Percentiles rank a stretch among this genome's conserved stretches.
phyloP scores from a whole-genome alignment of 208 protist species.

The Leishmania braziliensis region DNA sequence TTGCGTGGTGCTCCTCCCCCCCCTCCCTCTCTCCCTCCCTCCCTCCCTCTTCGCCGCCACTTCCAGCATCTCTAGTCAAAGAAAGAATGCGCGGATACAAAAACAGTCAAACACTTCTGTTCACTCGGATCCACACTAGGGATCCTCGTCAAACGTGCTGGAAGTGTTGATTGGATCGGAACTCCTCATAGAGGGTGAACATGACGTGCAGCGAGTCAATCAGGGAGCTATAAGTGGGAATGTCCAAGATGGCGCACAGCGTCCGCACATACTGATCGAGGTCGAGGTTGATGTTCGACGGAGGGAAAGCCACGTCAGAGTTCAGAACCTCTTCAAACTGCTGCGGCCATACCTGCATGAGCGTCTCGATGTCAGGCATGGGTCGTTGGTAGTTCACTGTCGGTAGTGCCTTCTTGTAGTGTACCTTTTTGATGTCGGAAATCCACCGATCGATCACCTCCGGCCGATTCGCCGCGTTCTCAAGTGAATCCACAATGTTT shows the following conservation, averaged over 20 bases:
- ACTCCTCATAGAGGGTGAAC: slow-evolving; percentile 97
- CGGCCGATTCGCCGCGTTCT: slow-evolving; percentile 94
- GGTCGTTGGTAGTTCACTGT: slow-evolving; percentile 95
- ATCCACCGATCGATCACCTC: slow-evolving; percentile 97
- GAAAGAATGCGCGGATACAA: too few relatives aligned
- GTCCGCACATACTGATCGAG: slow-evolving; percentile 94
- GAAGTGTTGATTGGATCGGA: slow-evolving; percentile 95
- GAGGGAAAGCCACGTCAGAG: slow-evolving; percentile 85
- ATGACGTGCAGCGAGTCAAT: slow-evolving; percentile 98
- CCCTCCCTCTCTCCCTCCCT: too few relatives aligned
- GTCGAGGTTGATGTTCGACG: slow-evolving; percentile 92
- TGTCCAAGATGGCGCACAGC: slow-evolving; percentile 96
- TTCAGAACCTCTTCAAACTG: slow-evolving; percentile 96
- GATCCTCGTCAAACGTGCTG: slow-evolving; percentile 54
- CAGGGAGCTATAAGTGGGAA: slow-evolving; percentile 96
- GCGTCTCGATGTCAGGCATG: slow-evolving; percentile 96
- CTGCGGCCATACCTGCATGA: slow-evolving; percentile 96
- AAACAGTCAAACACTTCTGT: background rate
- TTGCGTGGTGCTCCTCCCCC: background rate
- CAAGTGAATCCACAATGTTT: slow-evolving; percentile 93
- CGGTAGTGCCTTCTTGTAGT: slow-evolving; percentile 95
- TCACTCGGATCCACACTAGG: background rate
- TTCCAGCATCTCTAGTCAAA: background rate
- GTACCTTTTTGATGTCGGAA: slow-evolving; percentile 95
- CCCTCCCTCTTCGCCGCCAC: background rate